A percentile compares a stretch with the other conserved stretches of the same genome.
Evolutionary conservation across 202 grass and related monocot genomes (phyloP).

Genomic region (Musa balbisiana): DNA sequence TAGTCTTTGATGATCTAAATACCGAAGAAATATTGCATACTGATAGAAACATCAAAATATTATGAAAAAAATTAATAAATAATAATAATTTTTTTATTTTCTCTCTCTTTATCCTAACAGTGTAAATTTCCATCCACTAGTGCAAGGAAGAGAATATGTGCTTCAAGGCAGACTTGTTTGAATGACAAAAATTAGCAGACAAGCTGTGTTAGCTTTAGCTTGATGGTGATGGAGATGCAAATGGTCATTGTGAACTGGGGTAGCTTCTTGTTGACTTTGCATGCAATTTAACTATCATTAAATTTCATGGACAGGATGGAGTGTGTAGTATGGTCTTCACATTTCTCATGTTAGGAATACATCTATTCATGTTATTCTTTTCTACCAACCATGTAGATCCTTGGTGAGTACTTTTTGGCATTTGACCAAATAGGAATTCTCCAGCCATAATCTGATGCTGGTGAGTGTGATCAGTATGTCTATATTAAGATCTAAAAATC

Average conservation of each 20-base stretch:
- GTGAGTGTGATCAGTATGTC: too few relatives aligned
- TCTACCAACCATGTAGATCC: background rate
- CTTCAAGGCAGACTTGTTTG: background rate
- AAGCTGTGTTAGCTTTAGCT: background rate
- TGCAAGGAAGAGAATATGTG: too few relatives aligned
- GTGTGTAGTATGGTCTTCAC: slow-evolving; percentile 11
- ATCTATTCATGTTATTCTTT: background rate
- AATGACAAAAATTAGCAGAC: background rate
- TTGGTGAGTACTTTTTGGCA: background rate
- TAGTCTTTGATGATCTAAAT: too few relatives aligned
- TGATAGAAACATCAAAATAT: too few relatives aligned
- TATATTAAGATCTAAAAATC: too few relatives aligned
- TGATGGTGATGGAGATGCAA: background rate
- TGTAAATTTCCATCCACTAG: too few relatives aligned
- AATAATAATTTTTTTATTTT: too few relatives aligned
- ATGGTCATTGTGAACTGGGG: slow-evolving; percentile 1
- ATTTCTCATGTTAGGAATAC: background rate
- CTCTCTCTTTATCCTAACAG: too few relatives aligned
- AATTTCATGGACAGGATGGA: slow-evolving; percentile 17
- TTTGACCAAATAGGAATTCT: background rate
- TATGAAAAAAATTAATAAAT: too few relatives aligned
- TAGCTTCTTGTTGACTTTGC: slow-evolving; percentile 12
- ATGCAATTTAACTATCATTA: background rate
- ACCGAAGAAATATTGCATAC: too few relatives aligned
- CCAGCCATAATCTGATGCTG: too few relatives aligned